A percentile compares a stretch with the other conserved stretches of the same genome.
phyloP scores from a whole-genome alignment of 1,284 basidiomycete species.

The Albatrellus sp. region DNA sequence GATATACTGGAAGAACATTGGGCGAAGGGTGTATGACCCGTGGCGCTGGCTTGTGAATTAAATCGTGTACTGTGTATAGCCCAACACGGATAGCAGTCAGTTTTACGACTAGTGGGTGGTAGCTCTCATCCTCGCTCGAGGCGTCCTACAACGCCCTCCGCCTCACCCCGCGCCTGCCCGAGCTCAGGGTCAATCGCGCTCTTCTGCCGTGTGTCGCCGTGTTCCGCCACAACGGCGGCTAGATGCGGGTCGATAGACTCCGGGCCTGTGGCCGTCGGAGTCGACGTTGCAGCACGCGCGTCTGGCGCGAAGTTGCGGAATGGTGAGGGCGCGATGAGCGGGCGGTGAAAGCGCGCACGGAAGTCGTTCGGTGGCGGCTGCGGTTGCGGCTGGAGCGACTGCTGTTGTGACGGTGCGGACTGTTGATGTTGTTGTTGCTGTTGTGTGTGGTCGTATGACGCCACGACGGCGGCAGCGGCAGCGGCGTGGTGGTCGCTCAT shows the following conservation, averaged over 20 bases:
- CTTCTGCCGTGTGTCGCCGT: slow-evolving; percentile 15
- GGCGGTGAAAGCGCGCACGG: slow-evolving; percentile 56
- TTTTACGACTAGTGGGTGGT: neutral
- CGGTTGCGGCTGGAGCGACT: slow-evolving; percentile 13
- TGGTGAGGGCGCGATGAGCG: slow-evolving; percentile 52
- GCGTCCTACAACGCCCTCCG: slow-evolving; percentile 16
- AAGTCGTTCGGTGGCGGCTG: slow-evolving; percentile 40
- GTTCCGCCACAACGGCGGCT: slow-evolving; percentile 7
- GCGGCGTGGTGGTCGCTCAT: slow-evolving; percentile 20
- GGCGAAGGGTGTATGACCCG: no score
- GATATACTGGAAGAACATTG: no score
- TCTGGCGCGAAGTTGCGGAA: slow-evolving; percentile 29
- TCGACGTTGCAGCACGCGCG: neutral
- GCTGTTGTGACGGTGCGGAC: slow-evolving; percentile 14
- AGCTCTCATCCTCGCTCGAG: slow-evolving; percentile 6
- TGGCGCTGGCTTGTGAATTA: no score
- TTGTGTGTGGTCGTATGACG: slow-evolving; percentile 14
- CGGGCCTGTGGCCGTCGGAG: slow-evolving; percentile 22
- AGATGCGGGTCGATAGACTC: slow-evolving; percentile 41
- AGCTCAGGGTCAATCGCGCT: slow-evolving; percentile 21
- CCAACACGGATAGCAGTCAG: neutral
- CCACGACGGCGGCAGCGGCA: slow-evolving; percentile 13
- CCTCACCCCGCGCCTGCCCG: slow-evolving; percentile 24
- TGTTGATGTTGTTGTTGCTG: slow-evolving; percentile 12
- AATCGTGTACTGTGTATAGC: neutral